Evolutionary conservation across 2,329 filamentous ascomycete species (phyloP).

Genomic region (Xylariomycetidae sp.): DNA sequence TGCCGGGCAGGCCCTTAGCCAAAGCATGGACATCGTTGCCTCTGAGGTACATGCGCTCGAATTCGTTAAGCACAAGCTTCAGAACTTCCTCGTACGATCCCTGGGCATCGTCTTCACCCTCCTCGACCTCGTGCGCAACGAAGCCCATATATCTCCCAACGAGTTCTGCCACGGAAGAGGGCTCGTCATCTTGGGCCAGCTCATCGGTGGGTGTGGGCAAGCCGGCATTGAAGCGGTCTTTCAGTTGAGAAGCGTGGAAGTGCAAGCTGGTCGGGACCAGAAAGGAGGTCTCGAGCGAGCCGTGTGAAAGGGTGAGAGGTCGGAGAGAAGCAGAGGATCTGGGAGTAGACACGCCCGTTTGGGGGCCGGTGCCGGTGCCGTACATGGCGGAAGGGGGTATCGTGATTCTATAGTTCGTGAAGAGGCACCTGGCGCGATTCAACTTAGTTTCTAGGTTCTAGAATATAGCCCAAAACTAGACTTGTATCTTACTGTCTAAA

Average conservation of each 20-base stretch:
- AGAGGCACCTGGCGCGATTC: too few relatives aligned
- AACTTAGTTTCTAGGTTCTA: too few relatives aligned
- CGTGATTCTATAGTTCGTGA: slow-evolving; percentile 17
- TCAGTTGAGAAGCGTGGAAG: slow-evolving; percentile 91
- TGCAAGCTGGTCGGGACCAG: slow-evolving; percentile 92
- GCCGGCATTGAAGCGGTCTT: slow-evolving; percentile 79
- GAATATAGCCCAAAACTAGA: background rate
- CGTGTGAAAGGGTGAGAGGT: slow-evolving; percentile 84
- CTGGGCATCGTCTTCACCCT: slow-evolving; percentile 82
- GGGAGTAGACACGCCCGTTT: slow-evolving; percentile 95
- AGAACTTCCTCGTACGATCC: slow-evolving; percentile 90
- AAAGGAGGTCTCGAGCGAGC: slow-evolving; percentile 93
- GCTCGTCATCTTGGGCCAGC: slow-evolving; percentile 95
- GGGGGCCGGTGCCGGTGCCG: slow-evolving; percentile 73
- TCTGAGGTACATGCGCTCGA: slow-evolving; percentile 88
- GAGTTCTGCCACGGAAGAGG: slow-evolving; percentile 89
- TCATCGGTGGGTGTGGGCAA: slow-evolving; percentile 92
- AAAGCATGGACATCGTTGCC: slow-evolving; percentile 96
- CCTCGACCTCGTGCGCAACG: slow-evolving; percentile 80
- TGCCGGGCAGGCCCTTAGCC: slow-evolving; percentile 79
- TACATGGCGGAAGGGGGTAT: slow-evolving; percentile 68
- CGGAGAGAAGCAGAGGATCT: slow-evolving; percentile 89
- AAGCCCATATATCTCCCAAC: slow-evolving; percentile 92
- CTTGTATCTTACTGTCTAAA: slow-evolving; percentile 11
- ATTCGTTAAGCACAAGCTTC: slow-evolving; percentile 89